Conservation (phyloP, 805 yeast genomes). For the Kuraishia floccosa region DNA sequence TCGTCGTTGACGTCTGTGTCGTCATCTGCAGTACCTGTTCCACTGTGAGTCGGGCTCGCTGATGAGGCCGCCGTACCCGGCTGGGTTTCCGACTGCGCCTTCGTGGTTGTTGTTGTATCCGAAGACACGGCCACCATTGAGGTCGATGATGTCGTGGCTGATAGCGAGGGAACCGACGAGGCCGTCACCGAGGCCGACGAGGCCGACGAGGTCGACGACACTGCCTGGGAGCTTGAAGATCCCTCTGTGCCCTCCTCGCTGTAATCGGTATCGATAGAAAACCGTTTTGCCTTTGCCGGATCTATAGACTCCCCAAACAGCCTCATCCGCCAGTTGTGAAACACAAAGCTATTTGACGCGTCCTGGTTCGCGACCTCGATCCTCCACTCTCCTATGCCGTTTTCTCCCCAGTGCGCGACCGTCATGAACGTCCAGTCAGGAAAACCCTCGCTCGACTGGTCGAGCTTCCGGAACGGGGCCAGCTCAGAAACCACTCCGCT, state of each 20-base stretch:
- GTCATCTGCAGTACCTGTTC: conserved; percentile 7
- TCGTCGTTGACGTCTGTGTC: conserved; percentile 8
- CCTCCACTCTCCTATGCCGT: conserved; percentile 75
- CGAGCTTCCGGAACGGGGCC: conserved; percentile 57
- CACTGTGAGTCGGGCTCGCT: conserved; percentile 4
- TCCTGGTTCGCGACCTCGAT: conserved; percentile 44
- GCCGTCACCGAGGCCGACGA: conserved; percentile 4
- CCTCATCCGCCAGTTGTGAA: conserved; percentile 65
- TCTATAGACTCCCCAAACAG: conserved; percentile 76
- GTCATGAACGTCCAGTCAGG: conserved; percentile 86
- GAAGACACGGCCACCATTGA: conserved; percentile 7
- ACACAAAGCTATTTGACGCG: conserved; percentile 22
- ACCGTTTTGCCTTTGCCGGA: conserved; percentile 46
- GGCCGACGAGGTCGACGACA: conserved; percentile 4
- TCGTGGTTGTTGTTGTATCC: conserved; percentile 4
- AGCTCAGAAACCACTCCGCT: conserved; percentile 60
- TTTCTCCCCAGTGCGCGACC: conserved; percentile 97
- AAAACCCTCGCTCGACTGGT: conserved; percentile 48
- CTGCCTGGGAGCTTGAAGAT: conserved; percentile 7
- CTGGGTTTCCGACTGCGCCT: conserved; percentile 5
- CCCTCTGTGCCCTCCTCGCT: conserved; percentile 17
- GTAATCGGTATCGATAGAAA: conserved; percentile 37
- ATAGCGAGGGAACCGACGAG: conserved; percentile 2
- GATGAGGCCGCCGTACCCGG: conserved; percentile 3
- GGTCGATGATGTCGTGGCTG: conserved; percentile 6